Evolutionary conservation across 345 rosid species (phyloP), one percentile per base, ranked within the genome.

Genomic region (Lenwebbia sp.): DNA sequence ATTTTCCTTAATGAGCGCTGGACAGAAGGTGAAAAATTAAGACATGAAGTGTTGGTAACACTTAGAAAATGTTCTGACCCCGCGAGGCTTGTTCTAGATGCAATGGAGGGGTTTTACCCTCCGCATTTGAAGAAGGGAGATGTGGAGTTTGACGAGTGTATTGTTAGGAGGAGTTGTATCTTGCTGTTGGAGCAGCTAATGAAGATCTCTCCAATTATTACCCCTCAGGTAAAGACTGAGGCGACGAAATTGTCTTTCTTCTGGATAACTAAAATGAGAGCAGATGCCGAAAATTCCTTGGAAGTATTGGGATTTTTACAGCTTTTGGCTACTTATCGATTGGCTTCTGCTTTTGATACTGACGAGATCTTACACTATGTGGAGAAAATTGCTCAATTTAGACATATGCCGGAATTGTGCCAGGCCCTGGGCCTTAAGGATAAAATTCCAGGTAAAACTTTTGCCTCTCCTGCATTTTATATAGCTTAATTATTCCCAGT

Each of bases 1-100:
- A 57, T 92, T 28, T 89, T 93, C 87, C 88, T 93, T 83, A 92
- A 86, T 85, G 93, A 91, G 88, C 89, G 86, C 84, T 37, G 90
- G 85, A 88, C 86, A 78, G 89, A 88, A 75, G 85, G 56, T 82
- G 87, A 85, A 83, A 85, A 84, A 84, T 82, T 94, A 83, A 83
- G 86, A 54, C 41, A 85, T 14, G 90, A 90, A 82, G 89, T 94
- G 13, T 40, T 47, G 1, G 41, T 8, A 50, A 83, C 90, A 22
- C 83, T 93, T 23, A 78, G 87, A 40, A 53, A 76, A 40, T 92
- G 92, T 51, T 50, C 89, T 6, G 90, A 94, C 74, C 98, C 98
- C 52, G 93, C 93, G 33, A 91, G 89, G 88, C 92, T 95, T 84
- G 95, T 93, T 83, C 84, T 95, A 70, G 94, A 91, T 90, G 92